phyloP scores from a whole-genome alignment of 805 yeast species.

The Schwanniomyces sp. region DNA sequence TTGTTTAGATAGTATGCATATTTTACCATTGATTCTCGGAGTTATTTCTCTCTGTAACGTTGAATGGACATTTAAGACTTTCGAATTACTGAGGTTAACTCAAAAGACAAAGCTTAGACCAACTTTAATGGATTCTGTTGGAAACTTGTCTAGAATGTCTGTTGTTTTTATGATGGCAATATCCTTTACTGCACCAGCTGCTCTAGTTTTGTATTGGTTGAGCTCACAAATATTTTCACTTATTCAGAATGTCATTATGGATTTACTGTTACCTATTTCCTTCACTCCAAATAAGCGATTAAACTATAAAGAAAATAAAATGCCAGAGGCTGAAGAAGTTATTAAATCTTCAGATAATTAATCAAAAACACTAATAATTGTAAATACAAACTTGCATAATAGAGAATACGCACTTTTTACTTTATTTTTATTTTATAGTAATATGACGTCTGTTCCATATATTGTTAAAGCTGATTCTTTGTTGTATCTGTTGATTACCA shows the following conservation, averaged over 20 bases:
- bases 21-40: conserved; percentile 74
- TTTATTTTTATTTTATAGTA: neutral
- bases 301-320: conserved; percentile 11
- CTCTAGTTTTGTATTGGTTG: conserved; percentile 85
- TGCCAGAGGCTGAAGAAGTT: conserved; percentile 8
- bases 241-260: conserved; percentile 71
- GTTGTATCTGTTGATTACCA: conserved; percentile 26
- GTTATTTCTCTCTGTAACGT: conserved; percentile 69
- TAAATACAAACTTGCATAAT: neutral
- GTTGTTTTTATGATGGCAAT: conserved; percentile 80
- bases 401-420: neutral
- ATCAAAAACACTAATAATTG: neutral
- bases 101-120: conserved; percentile 48
- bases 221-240: conserved; percentile 79
- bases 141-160: conserved; percentile 71
- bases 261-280: conserved; percentile 60
- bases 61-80: conserved; percentile 77
- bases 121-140: conserved; percentile 60
- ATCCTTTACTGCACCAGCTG: conserved; percentile 82
- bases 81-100: conserved; percentile 47
- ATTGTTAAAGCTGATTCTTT: conserved; percentile 16
- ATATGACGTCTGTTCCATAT: conserved; percentile 1
- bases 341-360: neutral
- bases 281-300: conserved; percentile 45
- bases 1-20: conserved; percentile 56